A percentile compares a stretch with the other conserved stretches of the same genome.
phyloP scores from a whole-genome alignment of 202 grass and related monocot species.

The Zizania palustris region DNA sequence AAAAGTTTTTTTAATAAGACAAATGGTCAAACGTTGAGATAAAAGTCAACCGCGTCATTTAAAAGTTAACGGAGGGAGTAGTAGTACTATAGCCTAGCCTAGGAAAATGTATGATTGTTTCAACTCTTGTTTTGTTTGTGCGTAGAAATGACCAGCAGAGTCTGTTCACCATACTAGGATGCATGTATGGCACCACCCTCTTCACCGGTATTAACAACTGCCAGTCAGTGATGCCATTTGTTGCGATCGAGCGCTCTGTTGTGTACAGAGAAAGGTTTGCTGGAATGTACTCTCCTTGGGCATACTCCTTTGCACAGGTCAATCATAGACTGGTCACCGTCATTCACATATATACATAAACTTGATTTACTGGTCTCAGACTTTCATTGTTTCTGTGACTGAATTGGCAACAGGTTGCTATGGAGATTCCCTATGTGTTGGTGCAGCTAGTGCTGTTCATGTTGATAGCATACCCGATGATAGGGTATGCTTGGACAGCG shows the following conservation, averaged over 20 bases:
- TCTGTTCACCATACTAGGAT: constrained; percentile 81
- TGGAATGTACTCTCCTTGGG: constrained; percentile 92
- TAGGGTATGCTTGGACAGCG: constrained; percentile 57
- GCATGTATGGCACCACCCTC: constrained; percentile 55
- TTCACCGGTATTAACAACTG: constrained; percentile 67
- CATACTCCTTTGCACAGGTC: constrained; percentile 83
- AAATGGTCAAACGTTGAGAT: no score
- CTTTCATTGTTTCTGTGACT: background rate
- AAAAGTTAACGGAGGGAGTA: no score
- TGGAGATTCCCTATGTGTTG: constrained; percentile 63
- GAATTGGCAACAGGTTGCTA: constrained; percentile 30
- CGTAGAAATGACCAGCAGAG: constrained; percentile 69
- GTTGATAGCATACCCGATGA: constrained; percentile 52
- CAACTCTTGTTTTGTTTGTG: constrained; percentile 28
- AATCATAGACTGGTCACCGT: background rate
- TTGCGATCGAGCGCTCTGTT: constrained; percentile 63
- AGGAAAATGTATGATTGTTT: background rate
- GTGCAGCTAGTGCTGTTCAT: constrained; percentile 42
- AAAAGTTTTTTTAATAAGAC: no score
- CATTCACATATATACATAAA: background rate
- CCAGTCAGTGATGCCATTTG: constrained; percentile 70
- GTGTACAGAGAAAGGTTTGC: constrained; percentile 85
- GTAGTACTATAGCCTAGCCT: background rate
- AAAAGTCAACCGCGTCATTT: no score
- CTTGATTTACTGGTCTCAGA: background rate